A percentile compares a stretch with the other conserved stretches of the same genome.
Conservation (phyloP, 1,284 basidiomycete genomes). For the Malassezia obtusa region DNA sequence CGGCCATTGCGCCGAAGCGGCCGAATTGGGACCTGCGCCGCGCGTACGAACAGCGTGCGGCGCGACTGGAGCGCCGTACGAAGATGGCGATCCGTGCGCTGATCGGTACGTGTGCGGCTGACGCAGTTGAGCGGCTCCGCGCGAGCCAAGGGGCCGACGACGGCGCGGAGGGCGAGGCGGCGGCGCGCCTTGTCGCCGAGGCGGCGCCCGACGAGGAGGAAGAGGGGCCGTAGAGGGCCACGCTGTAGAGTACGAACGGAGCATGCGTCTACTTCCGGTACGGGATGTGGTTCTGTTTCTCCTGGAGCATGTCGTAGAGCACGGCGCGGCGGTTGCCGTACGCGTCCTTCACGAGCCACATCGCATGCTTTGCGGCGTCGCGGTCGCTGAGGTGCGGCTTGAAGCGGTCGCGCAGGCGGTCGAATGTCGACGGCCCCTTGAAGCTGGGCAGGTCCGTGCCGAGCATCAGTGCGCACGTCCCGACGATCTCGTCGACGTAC, state of each 20-base stretch:
- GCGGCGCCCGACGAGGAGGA: conserved; percentile 1
- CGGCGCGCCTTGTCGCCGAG: conserved; percentile 6
- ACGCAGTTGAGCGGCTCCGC: conserved; percentile 8
- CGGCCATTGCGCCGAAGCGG: conserved; percentile 89
- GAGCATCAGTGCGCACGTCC: conserved; percentile 83
- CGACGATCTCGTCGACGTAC: conserved; percentile 76
- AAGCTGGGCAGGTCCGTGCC: conserved; percentile 89
- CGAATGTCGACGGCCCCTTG: conserved; percentile 77
- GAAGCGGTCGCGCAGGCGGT: conserved; percentile 76
- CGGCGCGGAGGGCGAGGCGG: conserved; percentile 1
- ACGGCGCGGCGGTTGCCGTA: conserved; percentile 86
- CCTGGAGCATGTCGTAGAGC: conserved; percentile 66
- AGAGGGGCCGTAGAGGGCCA: not conserved
- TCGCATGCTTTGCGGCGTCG: conserved; percentile 80
- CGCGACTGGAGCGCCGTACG: conserved; percentile 76
- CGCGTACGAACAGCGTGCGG: conserved; percentile 77
- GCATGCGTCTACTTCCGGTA: conserved; percentile 14
- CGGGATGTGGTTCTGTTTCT: conserved; percentile 40
- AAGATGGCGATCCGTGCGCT: conserved; percentile 82
- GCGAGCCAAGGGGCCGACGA: not conserved
- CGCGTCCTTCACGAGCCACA: conserved; percentile 76
- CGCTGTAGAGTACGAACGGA: not conserved
- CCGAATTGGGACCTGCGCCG: conserved; percentile 95
- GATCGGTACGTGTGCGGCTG: conserved; percentile 61
- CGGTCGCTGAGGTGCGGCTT: conserved; percentile 71